Evolutionary conservation across 2,329 filamentous ascomycete genomes (phyloP).

Genomic region (Didymellaceae sp.): DNA sequence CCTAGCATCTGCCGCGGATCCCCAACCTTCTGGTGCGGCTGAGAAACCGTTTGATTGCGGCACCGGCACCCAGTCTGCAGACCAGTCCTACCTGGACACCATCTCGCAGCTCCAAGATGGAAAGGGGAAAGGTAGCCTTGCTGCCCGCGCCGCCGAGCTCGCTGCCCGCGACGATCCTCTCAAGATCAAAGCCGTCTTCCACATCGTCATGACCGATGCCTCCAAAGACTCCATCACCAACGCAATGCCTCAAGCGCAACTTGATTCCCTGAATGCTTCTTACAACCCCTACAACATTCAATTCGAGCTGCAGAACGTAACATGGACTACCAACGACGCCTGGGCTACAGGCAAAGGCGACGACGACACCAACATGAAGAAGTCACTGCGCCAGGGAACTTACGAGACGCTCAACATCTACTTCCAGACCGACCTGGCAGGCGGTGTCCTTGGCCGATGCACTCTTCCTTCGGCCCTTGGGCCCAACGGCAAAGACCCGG

Average conservation of each 20-base stretch:
- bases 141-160: conserved; percentile 36
- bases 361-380: conserved; percentile 61
- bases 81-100: conserved; percentile 48
- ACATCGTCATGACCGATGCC: conserved; percentile 50
- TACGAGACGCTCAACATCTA: conserved; percentile 65
- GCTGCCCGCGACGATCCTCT: conserved; percentile 40
- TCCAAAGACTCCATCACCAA: conserved; percentile 50
- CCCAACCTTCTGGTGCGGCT: conserved; percentile 10
- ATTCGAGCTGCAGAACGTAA: conserved; percentile 58
- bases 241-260: conserved; percentile 49
- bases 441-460: conserved; percentile 61
- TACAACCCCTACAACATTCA: conserved; percentile 59
- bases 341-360: conserved; percentile 59
- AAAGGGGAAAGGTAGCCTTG: conserved; percentile 30
- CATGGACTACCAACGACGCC: conserved; percentile 59
- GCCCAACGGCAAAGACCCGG: conserved; percentile 47
- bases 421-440: conserved; percentile 62
- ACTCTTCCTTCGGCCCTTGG: conserved; percentile 54
- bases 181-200: conserved; percentile 53
- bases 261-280: conserved; percentile 49
- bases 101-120: conserved; percentile 44
- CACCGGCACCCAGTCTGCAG: conserved; percentile 46
- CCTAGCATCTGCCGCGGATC: conserved; percentile 26
- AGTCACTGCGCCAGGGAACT: conserved; percentile 58
- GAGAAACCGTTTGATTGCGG: conserved; percentile 54